phyloP scores from a whole-genome alignment of 441 rosid genomes.

The Mallotus japonicus region DNA sequence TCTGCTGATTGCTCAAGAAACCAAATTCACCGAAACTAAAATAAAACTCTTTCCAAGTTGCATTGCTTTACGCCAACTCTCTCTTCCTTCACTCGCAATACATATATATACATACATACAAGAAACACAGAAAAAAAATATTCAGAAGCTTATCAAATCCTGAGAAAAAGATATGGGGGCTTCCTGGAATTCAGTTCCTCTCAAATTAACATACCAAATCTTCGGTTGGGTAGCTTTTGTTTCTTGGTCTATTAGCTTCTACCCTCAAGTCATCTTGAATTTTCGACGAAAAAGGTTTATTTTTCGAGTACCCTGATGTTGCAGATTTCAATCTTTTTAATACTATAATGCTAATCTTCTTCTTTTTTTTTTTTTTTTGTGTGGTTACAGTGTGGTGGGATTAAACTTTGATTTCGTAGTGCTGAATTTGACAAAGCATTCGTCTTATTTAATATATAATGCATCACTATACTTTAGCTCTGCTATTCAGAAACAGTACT shows the following conservation, averaged over 20 bases:
- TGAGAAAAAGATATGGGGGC: conserved; percentile 34
- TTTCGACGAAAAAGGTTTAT: conserved; percentile 68
- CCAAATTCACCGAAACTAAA: neutral
- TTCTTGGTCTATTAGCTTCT: conserved; percentile 82
- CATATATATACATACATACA: no score
- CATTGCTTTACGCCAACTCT: neutral
- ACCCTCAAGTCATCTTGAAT: conserved; percentile 83
- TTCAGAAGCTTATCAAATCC: no score
- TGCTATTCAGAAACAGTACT: conserved; percentile 71
- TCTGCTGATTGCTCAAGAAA: neutral
- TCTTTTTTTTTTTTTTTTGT: no score
- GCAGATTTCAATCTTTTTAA: no score
- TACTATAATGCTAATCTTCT: neutral
- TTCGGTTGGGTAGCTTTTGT: conserved; percentile 78
- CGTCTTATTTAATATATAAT: conserved; percentile 89
- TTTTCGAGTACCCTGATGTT: neutral
- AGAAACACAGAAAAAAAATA: no score
- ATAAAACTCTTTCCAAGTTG: neutral
- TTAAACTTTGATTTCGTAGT: conserved; percentile 86
- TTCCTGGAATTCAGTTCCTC: conserved; percentile 76
- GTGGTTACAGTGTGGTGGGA: conserved; percentile 69
- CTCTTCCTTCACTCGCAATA: neutral
- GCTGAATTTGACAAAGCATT: conserved; percentile 90
- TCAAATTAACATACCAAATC: conserved; percentile 54
- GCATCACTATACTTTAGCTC: conserved; percentile 83